Evolutionary conservation across 768 basidiomycete species (phyloP), one percentile per base, ranked within the genome.

Genomic region (Kwoniella sp.): DNA sequence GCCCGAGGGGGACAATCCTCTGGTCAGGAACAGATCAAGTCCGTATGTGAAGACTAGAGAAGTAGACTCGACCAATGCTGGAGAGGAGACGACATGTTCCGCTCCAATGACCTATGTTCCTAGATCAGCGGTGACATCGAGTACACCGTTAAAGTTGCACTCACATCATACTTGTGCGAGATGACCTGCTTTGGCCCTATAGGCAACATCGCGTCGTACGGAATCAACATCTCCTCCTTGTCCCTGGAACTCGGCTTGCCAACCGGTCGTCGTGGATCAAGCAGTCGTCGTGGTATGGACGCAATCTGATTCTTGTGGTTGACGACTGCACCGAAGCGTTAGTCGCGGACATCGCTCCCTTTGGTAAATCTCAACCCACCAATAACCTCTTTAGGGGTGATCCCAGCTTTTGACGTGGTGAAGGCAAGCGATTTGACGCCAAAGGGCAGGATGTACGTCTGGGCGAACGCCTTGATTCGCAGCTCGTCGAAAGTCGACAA

Each of bases 41-140:
- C 93, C 92, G 63, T 84, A 84, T 0, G 84, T 82, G 65, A 96
- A 83, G 23, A 96, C 81, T 5, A 96, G 75, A 0, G 90, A 90
- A 0, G 90, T 96, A 4, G 89, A 92, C 73, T 98, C 93, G 22
- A 95, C 81, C 2, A 88, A 79, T 0, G 91, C 84, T 0, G 92
- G 88, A 0, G 88, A 80, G 1, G 91, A 85, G 14, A 86, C 61
- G 41, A 98, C 84, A 15, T 78, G 76, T 33, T 80, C 79, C n/a
- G 83, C 79, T 44, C 83, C 82, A 12, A 82, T 80, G 27, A 90
- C 81, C 87, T 89, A 63, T 23, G 7, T 3, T 7, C 37, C 15
- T 36, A 25, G 29, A 45, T 43, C 5, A 49, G 46, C 23, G 29
- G 12, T 17, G 12, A 25, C 37, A 39, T 28, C 23, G 25, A 29